Evolutionary conservation across 208 protist species (phyloP), one percentile per base, ranked within the genome.

Genomic region (Trypanosoma melophagium): DNA sequence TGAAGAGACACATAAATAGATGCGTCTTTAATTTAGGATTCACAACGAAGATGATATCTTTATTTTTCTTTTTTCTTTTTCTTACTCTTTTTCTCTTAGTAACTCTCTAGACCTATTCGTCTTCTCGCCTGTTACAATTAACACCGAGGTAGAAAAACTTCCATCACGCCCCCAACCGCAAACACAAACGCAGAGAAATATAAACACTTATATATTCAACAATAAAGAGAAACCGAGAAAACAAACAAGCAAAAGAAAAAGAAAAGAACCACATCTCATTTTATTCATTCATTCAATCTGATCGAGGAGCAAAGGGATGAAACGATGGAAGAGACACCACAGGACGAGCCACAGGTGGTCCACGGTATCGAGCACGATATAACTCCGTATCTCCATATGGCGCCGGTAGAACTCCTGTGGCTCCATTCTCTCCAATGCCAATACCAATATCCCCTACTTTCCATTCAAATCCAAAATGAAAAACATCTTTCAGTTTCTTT

Each of bases 401-500:
- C 0, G 86, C 74, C 19, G 90, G 90, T 44, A 96, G 70, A 25
- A 76, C 76, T 57, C 87, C 70, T 16, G 9, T 68, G 28, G 91
- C 71, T 57, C 51, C 68, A 65, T 86, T 82, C 14, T 61, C 71
- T 14, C 81, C 71, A 7, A 62, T 67, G 7, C 38, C 24, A 60
- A 41, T 31, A 8, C 69, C 45, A 9, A 54, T 60, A 10, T 53
- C 60, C 0, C 83, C 90, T 0, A 79, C 86, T 56, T 86, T 87
- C 90, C 90, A 96, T 74, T 94, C 65, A 61, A 96, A 96, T 8
- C 90, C 90, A 74, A 96, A 96, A 71, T 96, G 90, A 45, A 94
- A 69, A 19, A 92, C 74, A 56, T 96, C 90, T 66, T 96, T 96
- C 65, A 96, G 71, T 66, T 90, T 71, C 19, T 77, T 76, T 25